Evolutionary conservation across 1,284 basidiomycete species (phyloP).

Genomic region (Phylloporus sp.): DNA sequence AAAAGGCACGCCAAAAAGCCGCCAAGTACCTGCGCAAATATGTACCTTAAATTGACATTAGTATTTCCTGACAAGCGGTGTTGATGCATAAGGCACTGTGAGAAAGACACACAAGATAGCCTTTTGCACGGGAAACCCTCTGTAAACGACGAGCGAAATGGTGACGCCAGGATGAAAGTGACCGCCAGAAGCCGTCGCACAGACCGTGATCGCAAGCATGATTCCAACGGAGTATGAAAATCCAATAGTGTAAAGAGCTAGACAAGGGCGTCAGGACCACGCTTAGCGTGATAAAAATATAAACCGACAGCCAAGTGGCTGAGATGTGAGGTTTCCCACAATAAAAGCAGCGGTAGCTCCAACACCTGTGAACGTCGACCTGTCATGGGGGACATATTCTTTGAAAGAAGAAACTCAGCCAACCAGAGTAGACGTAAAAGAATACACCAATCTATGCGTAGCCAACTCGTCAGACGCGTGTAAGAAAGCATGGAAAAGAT

Average conservation of each 20-base stretch:
- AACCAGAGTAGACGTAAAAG: slow-evolving; percentile 64
- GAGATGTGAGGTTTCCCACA: slow-evolving; percentile 56
- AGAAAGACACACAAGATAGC: slow-evolving; percentile 52
- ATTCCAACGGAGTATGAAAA: slow-evolving; percentile 71
- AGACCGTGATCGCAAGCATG: slow-evolving; percentile 63
- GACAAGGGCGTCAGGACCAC: slow-evolving; percentile 10
- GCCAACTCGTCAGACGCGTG: slow-evolving; percentile 37
- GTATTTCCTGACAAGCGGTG: slow-evolving; percentile 4
- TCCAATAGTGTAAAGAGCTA: slow-evolving; percentile 69
- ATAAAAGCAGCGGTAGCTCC: slow-evolving; percentile 66
- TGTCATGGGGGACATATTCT: neutral
- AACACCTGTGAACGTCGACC: slow-evolving; percentile 50
- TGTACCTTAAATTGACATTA: slow-evolving; percentile 53
- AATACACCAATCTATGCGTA: slow-evolving; percentile 52
- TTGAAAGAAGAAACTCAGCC: slow-evolving; percentile 16
- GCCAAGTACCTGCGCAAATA: slow-evolving; percentile 69
- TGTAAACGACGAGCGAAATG: slow-evolving; percentile 60
- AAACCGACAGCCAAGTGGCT: slow-evolving; percentile 59
- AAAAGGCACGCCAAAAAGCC: slow-evolving; percentile 68
- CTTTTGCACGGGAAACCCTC: slow-evolving; percentile 62
- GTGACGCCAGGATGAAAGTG: slow-evolving; percentile 73
- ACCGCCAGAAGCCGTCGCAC: slow-evolving; percentile 64
- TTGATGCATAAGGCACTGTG: neutral
- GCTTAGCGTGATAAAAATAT: neutral
- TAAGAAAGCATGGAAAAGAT: neutral